Evolutionary conservation across 2,329 filamentous ascomycete species (phyloP).

Genomic region (Remersonia thermophila): DNA sequence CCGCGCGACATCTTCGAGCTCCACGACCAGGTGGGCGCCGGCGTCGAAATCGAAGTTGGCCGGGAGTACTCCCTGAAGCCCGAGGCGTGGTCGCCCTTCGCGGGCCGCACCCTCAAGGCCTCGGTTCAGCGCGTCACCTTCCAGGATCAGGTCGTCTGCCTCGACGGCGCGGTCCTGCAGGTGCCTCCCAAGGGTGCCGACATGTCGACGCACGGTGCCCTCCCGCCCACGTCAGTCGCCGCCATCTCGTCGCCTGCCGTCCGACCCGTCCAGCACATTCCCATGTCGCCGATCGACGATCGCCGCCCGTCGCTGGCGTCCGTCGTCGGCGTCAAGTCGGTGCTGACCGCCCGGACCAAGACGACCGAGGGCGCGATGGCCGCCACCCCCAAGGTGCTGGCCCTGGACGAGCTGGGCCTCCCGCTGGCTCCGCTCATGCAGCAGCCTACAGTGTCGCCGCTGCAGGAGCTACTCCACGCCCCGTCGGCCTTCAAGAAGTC

Average conservation of each 20-base stretch:
- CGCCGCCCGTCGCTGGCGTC: slow-evolving; percentile 1
- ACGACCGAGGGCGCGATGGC: slow-evolving; percentile 23
- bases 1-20: slow-evolving; percentile 73
- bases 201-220: slow-evolving; percentile 56
- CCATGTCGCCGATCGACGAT: slow-evolving; percentile 21
- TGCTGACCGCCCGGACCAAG: slow-evolving; percentile 19
- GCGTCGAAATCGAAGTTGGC: slow-evolving; percentile 65
- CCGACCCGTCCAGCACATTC: slow-evolving; percentile 32
- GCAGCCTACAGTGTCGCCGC: slow-evolving; percentile 39
- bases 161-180: slow-evolving; percentile 53
- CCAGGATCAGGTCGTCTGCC: slow-evolving; percentile 59
- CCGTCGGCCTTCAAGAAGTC: slow-evolving; percentile 76
- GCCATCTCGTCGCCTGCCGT: slow-evolving; percentile 40
- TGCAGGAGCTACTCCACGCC: slow-evolving; percentile 61
- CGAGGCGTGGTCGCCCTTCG: slow-evolving; percentile 57
- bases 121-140: slow-evolving; percentile 66
- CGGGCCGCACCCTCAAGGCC: slow-evolving; percentile 54
- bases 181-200: slow-evolving; percentile 53
- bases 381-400: slow-evolving; percentile 18
- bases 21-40: slow-evolving; percentile 63
- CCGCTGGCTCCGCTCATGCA: slow-evolving; percentile 31
- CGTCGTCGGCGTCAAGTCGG: no score
- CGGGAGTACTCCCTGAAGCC: slow-evolving; percentile 50
- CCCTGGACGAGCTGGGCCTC: slow-evolving; percentile 34
- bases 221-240: slow-evolving; percentile 26